A percentile compares a stretch with the other conserved stretches of the same genome.
phyloP scores from a whole-genome alignment of 208 protist genomes.

The Leishmania gerbilli region DNA sequence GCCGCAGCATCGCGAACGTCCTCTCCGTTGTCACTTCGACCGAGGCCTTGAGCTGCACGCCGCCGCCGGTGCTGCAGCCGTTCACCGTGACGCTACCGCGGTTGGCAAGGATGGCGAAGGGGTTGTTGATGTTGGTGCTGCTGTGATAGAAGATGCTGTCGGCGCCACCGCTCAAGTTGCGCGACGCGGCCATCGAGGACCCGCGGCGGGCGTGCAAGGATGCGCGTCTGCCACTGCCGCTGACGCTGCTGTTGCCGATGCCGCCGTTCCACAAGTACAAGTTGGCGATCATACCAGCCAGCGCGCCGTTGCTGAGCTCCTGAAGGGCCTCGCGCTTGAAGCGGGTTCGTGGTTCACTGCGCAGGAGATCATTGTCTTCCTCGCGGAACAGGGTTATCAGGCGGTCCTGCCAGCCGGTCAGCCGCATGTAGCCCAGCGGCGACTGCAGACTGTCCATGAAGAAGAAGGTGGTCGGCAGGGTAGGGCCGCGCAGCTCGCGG shows the following conservation, averaged over 20 bases:
- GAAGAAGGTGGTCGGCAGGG: conserved; percentile 28
- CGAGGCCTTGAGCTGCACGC: not conserved
- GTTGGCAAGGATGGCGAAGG: conserved; percentile 1
- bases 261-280: conserved; percentile 26
- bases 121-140: conserved; percentile 8
- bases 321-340: conserved; percentile 41
- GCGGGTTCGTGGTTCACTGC: conserved; percentile 29
- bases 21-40: conserved; percentile 18
- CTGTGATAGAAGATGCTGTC: conserved; percentile 1
- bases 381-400: conserved; percentile 33
- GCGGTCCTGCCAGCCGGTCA: conserved; percentile 60
- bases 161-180: not conserved
- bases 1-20: conserved; percentile 34
- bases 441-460: conserved; percentile 44
- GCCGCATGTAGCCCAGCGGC: conserved; percentile 38
- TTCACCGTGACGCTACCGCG: not conserved
- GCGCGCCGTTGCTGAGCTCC: conserved; percentile 34
- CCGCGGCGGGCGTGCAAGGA: conserved; percentile 27
- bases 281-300: conserved; percentile 29
- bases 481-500: conserved; percentile 17
- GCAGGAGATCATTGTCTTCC: conserved; percentile 40
- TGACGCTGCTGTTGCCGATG: not conserved
- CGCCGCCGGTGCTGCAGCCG: not conserved
- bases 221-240: conserved; percentile 1
- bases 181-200: not conserved